Conservation (phyloP, 2,329 filamentous ascomycete species). For the Cytospora schulzeri region DNA sequence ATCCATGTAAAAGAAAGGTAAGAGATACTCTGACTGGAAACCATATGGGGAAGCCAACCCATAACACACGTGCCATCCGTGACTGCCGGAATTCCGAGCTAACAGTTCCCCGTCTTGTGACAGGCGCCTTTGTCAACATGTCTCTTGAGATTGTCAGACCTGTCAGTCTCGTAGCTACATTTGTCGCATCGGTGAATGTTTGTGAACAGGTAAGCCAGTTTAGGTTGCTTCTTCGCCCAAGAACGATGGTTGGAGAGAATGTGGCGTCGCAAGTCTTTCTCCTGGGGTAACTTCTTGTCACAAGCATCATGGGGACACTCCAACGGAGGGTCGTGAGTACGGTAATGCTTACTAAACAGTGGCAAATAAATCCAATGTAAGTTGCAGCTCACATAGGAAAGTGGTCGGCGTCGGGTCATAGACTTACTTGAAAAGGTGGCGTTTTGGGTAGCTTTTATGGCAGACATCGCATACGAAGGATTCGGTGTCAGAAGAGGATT, state of each 20-base stretch:
- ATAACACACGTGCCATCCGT: not conserved
- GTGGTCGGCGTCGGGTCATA: not conserved
- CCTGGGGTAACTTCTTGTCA: not conserved
- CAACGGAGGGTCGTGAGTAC: not conserved
- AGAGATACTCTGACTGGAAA: not conserved
- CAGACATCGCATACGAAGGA: not conserved
- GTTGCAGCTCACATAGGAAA: not conserved
- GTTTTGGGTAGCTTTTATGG: not conserved
- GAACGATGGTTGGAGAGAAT: not conserved
- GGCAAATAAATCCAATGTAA: not conserved
- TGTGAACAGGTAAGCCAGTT: not conserved
- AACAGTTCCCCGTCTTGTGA: not conserved
- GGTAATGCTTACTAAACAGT: not conserved
- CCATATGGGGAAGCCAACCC: not conserved
- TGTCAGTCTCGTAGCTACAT: conserved; percentile 1
- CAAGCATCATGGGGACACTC: conserved; percentile 1
- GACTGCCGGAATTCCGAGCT: not conserved
- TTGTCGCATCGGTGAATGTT: not conserved
- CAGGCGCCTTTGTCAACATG: not conserved
- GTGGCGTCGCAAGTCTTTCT: conserved; percentile 16
- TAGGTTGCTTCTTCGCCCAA: conserved; percentile 4
- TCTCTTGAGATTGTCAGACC: conserved; percentile 7
- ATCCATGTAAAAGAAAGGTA: not conserved
- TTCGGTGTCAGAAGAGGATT: no score
- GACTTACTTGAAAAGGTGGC: not conserved